Base-by-base conservation (phyloP, 345 rosid genomes). In the Aquilaria malaccensis region DNA sequence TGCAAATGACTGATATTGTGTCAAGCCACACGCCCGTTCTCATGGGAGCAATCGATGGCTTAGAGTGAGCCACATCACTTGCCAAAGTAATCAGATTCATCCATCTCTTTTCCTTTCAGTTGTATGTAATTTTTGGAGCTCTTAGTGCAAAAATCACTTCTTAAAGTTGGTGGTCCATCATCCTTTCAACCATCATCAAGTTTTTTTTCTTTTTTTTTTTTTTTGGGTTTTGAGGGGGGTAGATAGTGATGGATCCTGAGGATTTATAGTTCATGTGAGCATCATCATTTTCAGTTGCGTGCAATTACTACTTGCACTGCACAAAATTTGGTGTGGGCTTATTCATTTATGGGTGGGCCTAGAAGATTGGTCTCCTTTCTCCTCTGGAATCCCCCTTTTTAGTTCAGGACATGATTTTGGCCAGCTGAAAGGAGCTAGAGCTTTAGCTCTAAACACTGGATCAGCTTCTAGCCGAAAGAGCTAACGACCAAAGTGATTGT, bases 11-110 rank as follows among this genome's bases (percentile, higher is more conserved):
- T 32, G 55, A 37, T 37, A 37, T 52, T 72, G 56, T 49, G 67
- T 57, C 62, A 67, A 65, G 49, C 68, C 74, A 63, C 73, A 65
- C 45, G 64, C 56, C 66, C 63, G 48, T 64, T 52, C 63, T 29
- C 41, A 48, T 32, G 54, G 63, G 58, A 50, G 43, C 12, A 56
- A n/a, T 61, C 15, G 33, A 73, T 37, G 62, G 62, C 66, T 45
- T 29, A 13, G 31, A 62, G 13, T 30, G 10, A 59, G 58, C 73
- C 74, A 67, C 70, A 56, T 63, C 66, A 29, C 56, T 2, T 4
- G 59, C 4, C 30, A 30, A 52, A 2, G 64, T 29, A 60, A 51
- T 64, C 49, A 47, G 54, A 51, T 43, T 52, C 32, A 49, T 67
- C 70, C 52, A 47, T 49, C 58, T 48, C 37, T 50, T 1, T 45